These are phyloP conservation scores for Suillus tomentosus DNA, from an alignment of 768 basidiomycete species.

Conservation along the genomic window DNA sequence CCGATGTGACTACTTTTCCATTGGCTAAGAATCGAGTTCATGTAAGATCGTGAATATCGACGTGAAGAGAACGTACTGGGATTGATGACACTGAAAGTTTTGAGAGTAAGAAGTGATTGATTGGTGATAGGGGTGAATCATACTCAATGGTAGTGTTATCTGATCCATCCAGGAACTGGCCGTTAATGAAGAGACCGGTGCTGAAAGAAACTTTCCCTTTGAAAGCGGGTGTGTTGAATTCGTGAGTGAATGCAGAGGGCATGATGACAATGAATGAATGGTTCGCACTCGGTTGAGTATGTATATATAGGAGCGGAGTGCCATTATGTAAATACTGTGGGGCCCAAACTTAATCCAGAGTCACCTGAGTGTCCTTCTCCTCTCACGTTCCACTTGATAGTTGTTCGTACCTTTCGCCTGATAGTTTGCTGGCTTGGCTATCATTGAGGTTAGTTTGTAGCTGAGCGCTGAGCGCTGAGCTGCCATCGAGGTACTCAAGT, in stretches of 20 bases:
- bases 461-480: too few relatives aligned
- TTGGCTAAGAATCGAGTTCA: conserved; percentile 45
- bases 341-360: too few relatives aligned
- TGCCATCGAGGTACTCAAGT: too few relatives aligned
- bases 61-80: conserved; percentile 39
- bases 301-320: conserved; percentile 24
- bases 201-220: conserved; percentile 58
- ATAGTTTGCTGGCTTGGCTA: too few relatives aligned
- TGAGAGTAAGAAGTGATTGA: neutral
- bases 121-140: conserved; percentile 26
- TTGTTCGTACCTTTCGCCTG: too few relatives aligned
- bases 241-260: conserved; percentile 47
- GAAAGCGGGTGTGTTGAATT: conserved; percentile 55
- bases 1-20: conserved; percentile 59
- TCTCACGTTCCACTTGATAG: too few relatives aligned
- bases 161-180: conserved; percentile 62
- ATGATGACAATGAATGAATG: conserved; percentile 27
- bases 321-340: neutral
- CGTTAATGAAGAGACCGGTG: conserved; percentile 75
- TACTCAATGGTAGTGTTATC: conserved; percentile 69
- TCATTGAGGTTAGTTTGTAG: too few relatives aligned
- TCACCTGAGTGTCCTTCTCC: too few relatives aligned
- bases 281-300: neutral
- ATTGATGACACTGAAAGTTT: conserved; percentile 53
- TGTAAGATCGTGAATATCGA: conserved; percentile 12